Percentiles rank a stretch among this genome's conserved stretches.
Conservation (phyloP, 345 rosid species). For the Hevea brasiliensis region DNA sequence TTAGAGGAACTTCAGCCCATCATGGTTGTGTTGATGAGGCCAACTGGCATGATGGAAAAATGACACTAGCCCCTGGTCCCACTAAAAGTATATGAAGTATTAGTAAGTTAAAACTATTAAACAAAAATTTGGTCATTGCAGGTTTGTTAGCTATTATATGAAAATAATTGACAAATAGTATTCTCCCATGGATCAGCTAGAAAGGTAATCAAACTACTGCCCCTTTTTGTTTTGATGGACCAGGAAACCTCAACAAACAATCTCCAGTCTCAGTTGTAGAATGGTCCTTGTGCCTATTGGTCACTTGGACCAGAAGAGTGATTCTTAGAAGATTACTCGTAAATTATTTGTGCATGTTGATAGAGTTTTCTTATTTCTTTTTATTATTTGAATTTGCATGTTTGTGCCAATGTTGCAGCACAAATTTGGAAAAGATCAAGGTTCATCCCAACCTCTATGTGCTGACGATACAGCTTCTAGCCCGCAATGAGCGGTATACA, state of each 20-base stretch:
- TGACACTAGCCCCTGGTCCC: not conserved
- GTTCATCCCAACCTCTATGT: slow-evolving; percentile 70
- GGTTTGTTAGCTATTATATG: not conserved
- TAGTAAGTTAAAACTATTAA: not conserved
- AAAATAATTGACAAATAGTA: not conserved
- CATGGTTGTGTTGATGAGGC: not conserved
- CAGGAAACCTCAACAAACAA: slow-evolving; percentile 1
- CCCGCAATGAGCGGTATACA: slow-evolving; percentile 60
- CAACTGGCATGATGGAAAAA: slow-evolving; percentile 1
- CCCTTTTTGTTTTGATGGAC: not conserved
- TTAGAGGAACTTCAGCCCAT: not conserved
- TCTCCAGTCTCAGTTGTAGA: not conserved
- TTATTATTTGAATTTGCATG: not conserved
- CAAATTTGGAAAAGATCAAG: slow-evolving; percentile 74
- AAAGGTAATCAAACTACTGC: not conserved
- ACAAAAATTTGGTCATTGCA: not conserved
- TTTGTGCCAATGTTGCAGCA: slow-evolving; percentile 43
- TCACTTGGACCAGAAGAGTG: not conserved
- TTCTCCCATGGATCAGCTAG: not conserved
- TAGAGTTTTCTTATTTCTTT: not conserved
- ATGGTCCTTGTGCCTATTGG: not conserved
- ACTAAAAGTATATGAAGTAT: not conserved
- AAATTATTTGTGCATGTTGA: not conserved
- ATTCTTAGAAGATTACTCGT: not conserved
- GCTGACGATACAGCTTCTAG: slow-evolving; percentile 71